Evolutionary conservation across 208 protist genomes (phyloP), one percentile per base, ranked within the genome.

Genomic region (Angomonas ambiguus): DNA sequence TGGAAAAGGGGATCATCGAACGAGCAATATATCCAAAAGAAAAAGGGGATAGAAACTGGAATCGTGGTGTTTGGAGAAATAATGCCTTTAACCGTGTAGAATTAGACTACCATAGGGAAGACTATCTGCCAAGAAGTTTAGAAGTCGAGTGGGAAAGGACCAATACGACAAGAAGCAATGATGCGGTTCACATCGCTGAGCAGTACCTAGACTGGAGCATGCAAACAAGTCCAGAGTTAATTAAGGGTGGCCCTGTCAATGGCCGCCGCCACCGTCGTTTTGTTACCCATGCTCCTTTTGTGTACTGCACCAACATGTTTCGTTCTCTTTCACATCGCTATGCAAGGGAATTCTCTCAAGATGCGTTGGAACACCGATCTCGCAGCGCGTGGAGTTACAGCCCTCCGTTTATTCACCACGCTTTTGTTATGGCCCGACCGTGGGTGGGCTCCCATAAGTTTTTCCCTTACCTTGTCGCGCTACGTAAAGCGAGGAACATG

Each of bases 231-330:
- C n/a, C n/a, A n/a, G n/a, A n/a, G n/a, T n/a, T n/a, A n/a, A n/a
- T n/a, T 27, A 5, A 30, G 11, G 11, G 6, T 24, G n/a, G 58
- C 24, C 38, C 10, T 49, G 28, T 20, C 22, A 11, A 3, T 25
- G 41, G 22, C 2, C 3, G 22, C 20, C 13, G 76, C 6, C 53
- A 62, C 6, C 77, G 76, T 13, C 75, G 69, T 24, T 87, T 69
- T 51, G 71, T 73, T 38, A 87, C 76, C 10, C 83, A 90, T 71
- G 83, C 80, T 0, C 83, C 83, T 20, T 90, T 87, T 49, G 68
- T 76, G 48, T 90, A 90, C 65, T 90, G 83, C 70, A 84, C 75
- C 1, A 71, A 79, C 30, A 84, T 90, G 77, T 62, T 77, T 38
- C 69, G 74, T 27, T 76, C 63, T 62, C 34, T 90, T 6, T 63